phyloP scores from a whole-genome alignment of 2,329 filamentous ascomycete species.

The Claviceps monticola region DNA sequence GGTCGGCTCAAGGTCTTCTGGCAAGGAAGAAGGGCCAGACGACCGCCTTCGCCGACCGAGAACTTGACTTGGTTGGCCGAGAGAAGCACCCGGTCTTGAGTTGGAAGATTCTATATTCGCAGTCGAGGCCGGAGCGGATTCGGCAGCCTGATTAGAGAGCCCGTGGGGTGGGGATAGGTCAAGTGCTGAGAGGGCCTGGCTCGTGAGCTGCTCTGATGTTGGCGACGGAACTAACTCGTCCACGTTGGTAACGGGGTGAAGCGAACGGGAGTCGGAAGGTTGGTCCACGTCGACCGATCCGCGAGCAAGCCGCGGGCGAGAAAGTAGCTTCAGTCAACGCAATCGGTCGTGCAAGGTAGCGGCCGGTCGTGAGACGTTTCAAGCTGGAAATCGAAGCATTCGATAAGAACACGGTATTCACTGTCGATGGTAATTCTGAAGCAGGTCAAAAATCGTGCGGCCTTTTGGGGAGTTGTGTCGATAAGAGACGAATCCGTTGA shows the following conservation, averaged over 20 bases:
- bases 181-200: conserved; percentile 30
- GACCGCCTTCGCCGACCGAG: conserved; percentile 43
- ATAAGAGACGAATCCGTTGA: neutral
- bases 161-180: conserved; percentile 11
- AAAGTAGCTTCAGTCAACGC: conserved; percentile 4
- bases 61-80: conserved; percentile 22
- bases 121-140: conserved; percentile 17
- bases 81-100: conserved; percentile 13
- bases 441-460: neutral
- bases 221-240: conserved; percentile 50
- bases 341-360: neutral
- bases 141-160: conserved; percentile 11
- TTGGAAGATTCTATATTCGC: conserved; percentile 28
- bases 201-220: conserved; percentile 33
- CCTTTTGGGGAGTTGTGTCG: neutral
- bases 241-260: conserved; percentile 30
- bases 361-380: neutral
- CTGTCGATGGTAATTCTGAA: neutral
- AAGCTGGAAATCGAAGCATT: conserved; percentile 7
- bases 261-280: conserved; percentile 20
- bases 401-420: neutral
- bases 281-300: conserved; percentile 28
- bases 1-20: conserved; percentile 13
- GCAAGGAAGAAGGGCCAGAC: conserved; percentile 24
- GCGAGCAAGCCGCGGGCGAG: conserved; percentile 25